Evolutionary conservation across 1,284 basidiomycete species (phyloP), one percentile per base, ranked within the genome.

Genomic region (Ganoderma sinense): DNA sequence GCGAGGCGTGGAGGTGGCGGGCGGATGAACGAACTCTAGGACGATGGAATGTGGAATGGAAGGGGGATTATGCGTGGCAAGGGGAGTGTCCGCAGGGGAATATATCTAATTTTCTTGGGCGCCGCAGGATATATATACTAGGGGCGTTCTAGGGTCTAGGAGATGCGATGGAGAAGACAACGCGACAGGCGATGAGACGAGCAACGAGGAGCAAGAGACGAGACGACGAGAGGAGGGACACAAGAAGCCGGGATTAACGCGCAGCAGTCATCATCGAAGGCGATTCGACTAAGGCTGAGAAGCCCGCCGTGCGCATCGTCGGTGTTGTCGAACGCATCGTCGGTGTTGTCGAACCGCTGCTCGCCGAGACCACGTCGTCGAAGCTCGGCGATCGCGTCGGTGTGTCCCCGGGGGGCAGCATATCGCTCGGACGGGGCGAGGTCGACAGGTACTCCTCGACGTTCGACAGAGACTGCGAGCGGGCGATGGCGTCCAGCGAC

Each of bases 391-490:
- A 80, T 3, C 80, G 76, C 40, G 78, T 77, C 26, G 78, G 78
- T 16, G 78, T 77, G 45, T 71, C 64, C 13, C 71, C 71, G 3
- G 74, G 77, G n/a, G 75, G 74, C 48, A 74, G 71, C 43, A 69
- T 65, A 68, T 76, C 75, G 58, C 72, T 72, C 63, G 72, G 66
- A 29, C 56, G 67, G 56, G 78, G 79, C 20, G 77, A 79, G 48
- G 43, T 56, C 4, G 80, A 78, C 26, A 88, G 74, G 62, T 86
- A 81, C 55, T 83, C 87, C 69, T 89, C 87, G 16, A 91, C 81
- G 73, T 85, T 88, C 39, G 88, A 88, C 6, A 82, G 83, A 7
- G 88, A 89, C 23, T 87, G 86, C 51, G 89, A 86, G 53, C 88
- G 86, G 33, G 86, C 82, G 16, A 87, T 75, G 5, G 62, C 65